Conservation (phyloP, 2,329 filamentous ascomycete species). For the Cryphonectria nitschkei region DNA sequence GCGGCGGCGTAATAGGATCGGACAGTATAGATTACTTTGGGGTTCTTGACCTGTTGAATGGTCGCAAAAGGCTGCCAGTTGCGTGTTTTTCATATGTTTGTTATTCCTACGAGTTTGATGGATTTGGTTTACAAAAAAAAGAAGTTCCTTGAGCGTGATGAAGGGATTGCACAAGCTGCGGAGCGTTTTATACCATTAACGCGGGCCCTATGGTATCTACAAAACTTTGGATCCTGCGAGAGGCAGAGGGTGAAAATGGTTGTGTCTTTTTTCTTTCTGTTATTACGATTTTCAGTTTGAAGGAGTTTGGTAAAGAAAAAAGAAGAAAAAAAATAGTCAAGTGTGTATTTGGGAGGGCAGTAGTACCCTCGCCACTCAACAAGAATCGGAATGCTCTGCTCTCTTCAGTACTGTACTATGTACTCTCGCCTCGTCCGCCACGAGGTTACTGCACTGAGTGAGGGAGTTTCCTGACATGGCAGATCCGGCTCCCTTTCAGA, state of each 20-base stretch:
- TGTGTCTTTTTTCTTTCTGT: neutral
- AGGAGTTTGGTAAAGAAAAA: conserved; percentile 15
- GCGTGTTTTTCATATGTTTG: neutral
- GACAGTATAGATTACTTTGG: conserved; percentile 3
- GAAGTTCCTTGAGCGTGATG: neutral
- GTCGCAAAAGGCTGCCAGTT: neutral
- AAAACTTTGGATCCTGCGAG: neutral
- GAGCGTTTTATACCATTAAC: conserved; percentile 11
- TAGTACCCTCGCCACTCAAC: neutral
- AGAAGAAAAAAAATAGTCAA: neutral
- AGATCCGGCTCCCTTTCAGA: neutral
- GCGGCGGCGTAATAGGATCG: conserved; percentile 6
- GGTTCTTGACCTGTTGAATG: neutral
- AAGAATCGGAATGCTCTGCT: conserved; percentile 7
- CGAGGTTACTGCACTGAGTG: neutral
- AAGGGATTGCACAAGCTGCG: conserved; percentile 6
- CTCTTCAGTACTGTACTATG: neutral
- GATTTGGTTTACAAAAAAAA: neutral
- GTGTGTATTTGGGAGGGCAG: neutral
- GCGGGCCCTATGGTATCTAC: neutral
- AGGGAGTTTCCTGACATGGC: neutral
- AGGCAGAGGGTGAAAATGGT: neutral
- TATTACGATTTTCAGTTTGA: neutral
- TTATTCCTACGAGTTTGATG: neutral
- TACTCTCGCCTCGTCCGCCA: neutral